Percentiles rank a stretch among this genome's conserved stretches.
Evolutionary conservation across 2,329 filamentous ascomycete genomes (phyloP).

Genomic region (Fusarium pseudograminearum): DNA sequence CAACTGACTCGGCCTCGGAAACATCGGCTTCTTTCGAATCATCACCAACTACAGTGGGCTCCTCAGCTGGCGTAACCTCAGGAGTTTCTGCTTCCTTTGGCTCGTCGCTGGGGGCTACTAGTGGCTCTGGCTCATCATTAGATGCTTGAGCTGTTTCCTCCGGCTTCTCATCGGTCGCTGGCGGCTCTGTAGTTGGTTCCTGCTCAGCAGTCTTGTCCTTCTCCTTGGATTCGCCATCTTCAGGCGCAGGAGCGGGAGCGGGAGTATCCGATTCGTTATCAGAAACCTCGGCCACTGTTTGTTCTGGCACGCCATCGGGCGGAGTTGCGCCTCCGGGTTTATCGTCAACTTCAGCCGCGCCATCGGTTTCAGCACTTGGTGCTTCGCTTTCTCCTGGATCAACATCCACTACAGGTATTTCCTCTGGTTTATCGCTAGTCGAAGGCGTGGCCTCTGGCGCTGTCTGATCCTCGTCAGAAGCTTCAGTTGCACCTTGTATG

Average conservation of each 20-base stretch:
- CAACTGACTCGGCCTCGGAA: slow-evolving; percentile 1
- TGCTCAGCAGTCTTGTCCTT: slow-evolving; percentile 3
- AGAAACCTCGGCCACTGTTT: background rate
- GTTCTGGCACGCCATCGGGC: background rate
- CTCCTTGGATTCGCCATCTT: slow-evolving; percentile 4
- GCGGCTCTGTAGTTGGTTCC: slow-evolving; percentile 10
- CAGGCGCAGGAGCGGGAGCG: background rate
- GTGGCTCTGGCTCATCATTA: background rate
- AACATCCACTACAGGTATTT: background rate
- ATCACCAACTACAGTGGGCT: background rate
- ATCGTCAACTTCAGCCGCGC: background rate
- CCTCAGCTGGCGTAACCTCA: background rate
- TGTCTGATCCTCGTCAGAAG: slow-evolving; percentile 14
- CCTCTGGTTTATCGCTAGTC: background rate
- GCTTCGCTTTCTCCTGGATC: background rate
- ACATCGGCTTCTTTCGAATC: slow-evolving; percentile 1
- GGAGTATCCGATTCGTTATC: background rate
- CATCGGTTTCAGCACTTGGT: background rate
- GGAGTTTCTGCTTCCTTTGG: background rate
- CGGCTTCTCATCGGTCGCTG: slow-evolving; percentile 4
- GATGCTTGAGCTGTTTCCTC: slow-evolving; percentile 6
- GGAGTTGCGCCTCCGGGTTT: background rate
- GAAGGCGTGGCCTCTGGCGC: slow-evolving; percentile 2
- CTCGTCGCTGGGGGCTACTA: background rate
- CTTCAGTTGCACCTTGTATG: background rate